Conservation (phyloP, 1,284 basidiomycete species). For the Ceratobasidium papillatum region DNA sequence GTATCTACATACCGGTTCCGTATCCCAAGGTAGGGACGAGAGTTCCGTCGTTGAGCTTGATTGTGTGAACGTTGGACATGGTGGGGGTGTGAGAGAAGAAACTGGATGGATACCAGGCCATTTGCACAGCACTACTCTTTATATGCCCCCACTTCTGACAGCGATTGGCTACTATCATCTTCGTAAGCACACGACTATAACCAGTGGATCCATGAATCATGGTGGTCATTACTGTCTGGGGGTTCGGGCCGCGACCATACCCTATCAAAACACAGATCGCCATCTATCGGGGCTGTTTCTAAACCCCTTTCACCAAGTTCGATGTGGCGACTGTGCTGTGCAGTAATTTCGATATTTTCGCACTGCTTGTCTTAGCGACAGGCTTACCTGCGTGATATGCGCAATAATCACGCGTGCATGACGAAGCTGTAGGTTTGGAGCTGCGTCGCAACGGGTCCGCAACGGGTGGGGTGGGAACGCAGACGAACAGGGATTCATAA, state of each 20-base stretch:
- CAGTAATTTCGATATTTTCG: slow-evolving; percentile 5
- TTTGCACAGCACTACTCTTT: slow-evolving; percentile 25
- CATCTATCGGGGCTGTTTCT: slow-evolving; percentile 20
- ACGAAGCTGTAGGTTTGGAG: neutral
- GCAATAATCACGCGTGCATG: neutral
- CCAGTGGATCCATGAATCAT: neutral
- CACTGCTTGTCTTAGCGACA: slow-evolving; percentile 4
- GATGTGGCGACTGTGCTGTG: neutral
- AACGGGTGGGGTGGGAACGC: slow-evolving; percentile 19
- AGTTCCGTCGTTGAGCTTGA: slow-evolving; percentile 32
- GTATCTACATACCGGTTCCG: slow-evolving; percentile 12
- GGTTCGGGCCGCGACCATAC: slow-evolving; percentile 15
- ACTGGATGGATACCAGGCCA: neutral
- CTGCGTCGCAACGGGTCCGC: slow-evolving; percentile 1
- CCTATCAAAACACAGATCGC: slow-evolving; percentile 8
- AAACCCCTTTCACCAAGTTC: neutral
- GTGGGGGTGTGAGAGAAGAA: neutral
- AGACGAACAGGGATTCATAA: neutral
- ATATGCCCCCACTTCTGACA: slow-evolving; percentile 12
- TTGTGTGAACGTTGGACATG: slow-evolving; percentile 32
- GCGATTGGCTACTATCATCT: slow-evolving; percentile 10
- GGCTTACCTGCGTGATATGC: neutral
- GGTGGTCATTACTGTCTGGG: neutral
- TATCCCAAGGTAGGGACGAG: slow-evolving; percentile 30
- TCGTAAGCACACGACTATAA: slow-evolving; percentile 23